Evolutionary conservation across 805 yeast genomes (phyloP), one percentile per base, ranked within the genome.

Genomic region (Kodamaea lidongshanica): DNA sequence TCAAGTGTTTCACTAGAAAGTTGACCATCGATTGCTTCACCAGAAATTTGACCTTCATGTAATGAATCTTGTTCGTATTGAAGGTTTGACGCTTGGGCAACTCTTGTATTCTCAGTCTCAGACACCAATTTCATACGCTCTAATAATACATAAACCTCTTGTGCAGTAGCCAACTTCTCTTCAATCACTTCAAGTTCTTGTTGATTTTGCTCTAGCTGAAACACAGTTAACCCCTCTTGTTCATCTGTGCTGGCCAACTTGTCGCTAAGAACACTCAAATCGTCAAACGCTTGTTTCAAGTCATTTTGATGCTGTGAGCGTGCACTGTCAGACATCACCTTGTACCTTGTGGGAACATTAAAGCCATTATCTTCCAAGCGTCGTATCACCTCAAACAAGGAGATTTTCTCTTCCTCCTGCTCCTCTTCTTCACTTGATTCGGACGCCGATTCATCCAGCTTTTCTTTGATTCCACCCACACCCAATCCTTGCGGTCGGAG

Each of bases 401-500:
- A 33, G 27, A 37, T 10, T 34, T 34, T 17, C n/a, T 39, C 39
- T 12, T 27, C 33, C 16, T 23, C 32, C 6, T 28, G 34, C 4
- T 47, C 57, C 9, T 48, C 52, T 5, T 55, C 57, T 40, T 5
- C 45, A 37, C 21, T 41, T 45, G 18, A 39, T 33, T 10, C 45
- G 52, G 8, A 36, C 12, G 14, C 23, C 11, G 40, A 34, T 6
- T 39, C 38, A 19, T 37, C 37, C 4, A 18, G 36, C 27, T 56
- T 53, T 40, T 70, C 75, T 11, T 55, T 42, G 21, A 68, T 50
- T 16, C 73, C 88, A 28, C 95, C 95, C 16, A 87, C 67, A 3
- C 96, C 96, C 12, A 74, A 56, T 1, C 85, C 79, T 24, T 69
- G 71, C 0, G 83, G 81, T 22, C 92, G 58, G 17, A 72, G 50